Evolutionary conservation across 441 rosid genomes (phyloP), one percentile per base, ranked within the genome.

Genomic region (Erodium texanum): DNA sequence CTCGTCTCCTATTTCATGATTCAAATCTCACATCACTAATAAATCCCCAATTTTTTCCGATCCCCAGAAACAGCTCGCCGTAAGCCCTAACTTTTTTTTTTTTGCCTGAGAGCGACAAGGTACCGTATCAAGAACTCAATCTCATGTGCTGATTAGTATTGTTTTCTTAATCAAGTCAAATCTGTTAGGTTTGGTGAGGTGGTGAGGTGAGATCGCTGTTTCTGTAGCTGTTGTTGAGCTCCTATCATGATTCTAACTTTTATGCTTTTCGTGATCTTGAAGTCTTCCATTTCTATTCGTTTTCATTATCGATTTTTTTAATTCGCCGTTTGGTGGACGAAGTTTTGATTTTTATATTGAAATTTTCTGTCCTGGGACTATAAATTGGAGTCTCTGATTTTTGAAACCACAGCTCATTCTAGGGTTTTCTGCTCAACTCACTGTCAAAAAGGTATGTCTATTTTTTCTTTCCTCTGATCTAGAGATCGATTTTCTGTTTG

Each of bases 221-320:
- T 27, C 1, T 27, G 29, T 27, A 27, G 2, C 83, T 73, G 79
- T 77, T 80, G 68, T 69, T 65, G 38, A 71, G 73, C 73, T 69
- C 68, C 81, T 66, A 72, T 73, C 77, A 48, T 74, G 58, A 18
- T 5, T 54, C 56, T 70, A 43, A 19, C 78, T 81, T 50, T 15
- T 50, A n/a, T 50, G 58, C 20, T 50, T 85, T 79, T 68, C 85
- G 74, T 82, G 74, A 77, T 50, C 77, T 79, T 73, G 73, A 79
- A 80, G 87, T 70, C 74, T 77, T 19, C 19, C 29, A 66, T 66
- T 69, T 79, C 73, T 66, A 32, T 2, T 32, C 75, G 48, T 68
- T 8, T 58, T 29, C 45, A 19, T 58, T 63, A 7, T 16, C 8
- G 12, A 1, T 65, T 36, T n/a, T n/a, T 61, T 58, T 12, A 15